Conservation (phyloP, 2,329 filamentous ascomycete genomes). For the Botrytis sinoallii region DNA sequence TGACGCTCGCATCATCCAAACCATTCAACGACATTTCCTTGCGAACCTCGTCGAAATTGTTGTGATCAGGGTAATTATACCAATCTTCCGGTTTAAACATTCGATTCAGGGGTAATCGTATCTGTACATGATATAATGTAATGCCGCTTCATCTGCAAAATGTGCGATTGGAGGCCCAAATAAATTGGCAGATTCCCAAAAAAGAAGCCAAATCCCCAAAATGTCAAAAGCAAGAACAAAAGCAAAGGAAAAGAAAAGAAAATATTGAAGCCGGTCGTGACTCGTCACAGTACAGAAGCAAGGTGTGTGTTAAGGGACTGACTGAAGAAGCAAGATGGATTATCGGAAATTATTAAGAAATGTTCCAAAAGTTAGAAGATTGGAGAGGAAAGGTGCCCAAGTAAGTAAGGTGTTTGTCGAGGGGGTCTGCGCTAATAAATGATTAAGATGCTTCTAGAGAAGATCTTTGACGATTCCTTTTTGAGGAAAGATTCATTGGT, state of each 20-base stretch:
- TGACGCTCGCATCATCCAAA: slow-evolving; percentile 75
- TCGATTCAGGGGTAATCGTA: slow-evolving; percentile 33
- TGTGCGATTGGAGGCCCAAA: neutral
- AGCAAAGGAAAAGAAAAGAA: neutral
- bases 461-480: slow-evolving; percentile 4
- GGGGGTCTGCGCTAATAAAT: slow-evolving; percentile 12
- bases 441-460: slow-evolving; percentile 7
- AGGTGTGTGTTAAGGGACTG: neutral
- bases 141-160: slow-evolving; percentile 31
- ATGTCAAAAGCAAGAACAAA: neutral
- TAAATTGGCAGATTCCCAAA: slow-evolving; percentile 1
- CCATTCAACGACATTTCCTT: slow-evolving; percentile 89
- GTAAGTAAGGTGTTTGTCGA: neutral
- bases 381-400: neutral
- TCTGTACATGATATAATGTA: slow-evolving; percentile 33
- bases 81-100: slow-evolving; percentile 17
- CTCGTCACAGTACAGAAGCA: neutral
- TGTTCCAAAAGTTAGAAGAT: slow-evolving; percentile 8
- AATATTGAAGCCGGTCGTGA: neutral
- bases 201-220: neutral
- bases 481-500: neutral
- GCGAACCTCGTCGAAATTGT: slow-evolving; percentile 16
- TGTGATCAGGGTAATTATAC: slow-evolving; percentile 11
- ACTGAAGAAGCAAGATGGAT: slow-evolving; percentile 12
- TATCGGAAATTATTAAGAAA: slow-evolving; percentile 17